Evolutionary conservation across 83 land plant species (phyloP), one percentile per base, ranked within the genome.

Genomic region (Picea mariana): DNA sequence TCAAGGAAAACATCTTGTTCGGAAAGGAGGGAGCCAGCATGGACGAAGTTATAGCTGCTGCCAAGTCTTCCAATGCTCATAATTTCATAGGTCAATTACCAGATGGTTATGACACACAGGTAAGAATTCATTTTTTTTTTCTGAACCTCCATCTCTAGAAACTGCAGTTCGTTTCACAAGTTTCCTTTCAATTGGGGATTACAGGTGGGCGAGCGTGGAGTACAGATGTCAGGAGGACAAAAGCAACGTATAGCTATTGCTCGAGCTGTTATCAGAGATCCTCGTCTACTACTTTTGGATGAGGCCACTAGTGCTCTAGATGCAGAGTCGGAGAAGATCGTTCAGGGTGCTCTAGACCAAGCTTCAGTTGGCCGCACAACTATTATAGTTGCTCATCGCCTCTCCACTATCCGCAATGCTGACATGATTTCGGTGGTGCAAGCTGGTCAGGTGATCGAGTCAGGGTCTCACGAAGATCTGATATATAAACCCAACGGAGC

Each of bases 341-440:
- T 27, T 27, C 31, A 27, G 31, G 31, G 31, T 27, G 31, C 31
- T 27, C 31, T 27, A 27, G 31, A 27, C 31, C 31, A 27, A 27
- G 31, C 31, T 27, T 27, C 31, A 27, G 31, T 27, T 27, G 31
- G 31, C 31, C 31, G 31, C 31, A 27, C 31, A 27, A 27, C 31
- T 27, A 27, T 27, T 27, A 27, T 27, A 27, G 31, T 27, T 27
- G 31, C 31, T 27, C 31, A 27, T 27, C 31, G 31, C 31, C 31
- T 27, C 31, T 27, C 31, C 31, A 90, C 94, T 13, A 91, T 95
- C 66, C 87, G 89, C 6, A 86, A 83, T 34, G 95, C 96, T 16
- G 94, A 95, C 83, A 3, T 79, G 9, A 93, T 95, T 66, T 88
- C 90, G 3, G 97, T 95, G 52, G 68, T 95, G 3, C 85, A 89